Percentiles rank a stretch among this genome's conserved stretches.
phyloP scores from a whole-genome alignment of 73 alveolate species.

The Urostyla sp. region DNA sequence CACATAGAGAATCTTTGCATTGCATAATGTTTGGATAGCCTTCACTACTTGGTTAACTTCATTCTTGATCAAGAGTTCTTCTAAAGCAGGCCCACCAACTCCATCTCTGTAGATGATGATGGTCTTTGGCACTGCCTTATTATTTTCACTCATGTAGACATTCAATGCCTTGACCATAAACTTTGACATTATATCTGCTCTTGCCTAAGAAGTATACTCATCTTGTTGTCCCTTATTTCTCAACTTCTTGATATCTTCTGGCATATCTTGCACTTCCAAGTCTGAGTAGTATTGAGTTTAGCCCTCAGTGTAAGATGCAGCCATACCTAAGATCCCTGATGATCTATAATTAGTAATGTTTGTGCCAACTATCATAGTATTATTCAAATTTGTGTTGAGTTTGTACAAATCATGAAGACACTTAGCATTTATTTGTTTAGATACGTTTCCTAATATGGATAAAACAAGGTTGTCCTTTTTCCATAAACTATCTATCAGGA shows the following conservation, averaged over 20 bases:
- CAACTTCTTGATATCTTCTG: neutral
- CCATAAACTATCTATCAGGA: neutral
- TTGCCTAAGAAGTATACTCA: neutral
- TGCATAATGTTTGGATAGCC: conserved; percentile 5
- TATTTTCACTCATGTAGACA: neutral
- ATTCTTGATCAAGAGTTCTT: neutral
- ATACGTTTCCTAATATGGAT: conserved; percentile 36
- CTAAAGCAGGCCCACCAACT: conserved; percentile 72
- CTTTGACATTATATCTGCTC: conserved; percentile 14
- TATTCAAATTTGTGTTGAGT: neutral
- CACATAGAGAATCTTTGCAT: conserved; percentile 67
- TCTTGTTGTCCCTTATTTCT: conserved; percentile 15
- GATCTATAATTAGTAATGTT: conserved; percentile 45
- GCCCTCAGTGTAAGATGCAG: conserved; percentile 57
- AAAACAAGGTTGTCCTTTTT: conserved; percentile 16
- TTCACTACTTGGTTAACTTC: neutral
- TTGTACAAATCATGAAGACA: conserved; percentile 29
- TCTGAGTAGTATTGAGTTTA: conserved; percentile 53
- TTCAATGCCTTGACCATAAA: conserved; percentile 23
- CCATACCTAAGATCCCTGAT: conserved; percentile 39
- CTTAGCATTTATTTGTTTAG: conserved; percentile 54
- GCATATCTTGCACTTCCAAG: conserved; percentile 10
- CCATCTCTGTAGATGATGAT: conserved; percentile 90
- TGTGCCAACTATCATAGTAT: conserved; percentile 46
- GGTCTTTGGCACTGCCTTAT: conserved; percentile 68